A percentile compares a stretch with the other conserved stretches of the same genome.
These are phyloP conservation scores for Nidula microcarpa DNA, from an alignment of 768 basidiomycete genomes.

Conservation along the genomic window DNA sequence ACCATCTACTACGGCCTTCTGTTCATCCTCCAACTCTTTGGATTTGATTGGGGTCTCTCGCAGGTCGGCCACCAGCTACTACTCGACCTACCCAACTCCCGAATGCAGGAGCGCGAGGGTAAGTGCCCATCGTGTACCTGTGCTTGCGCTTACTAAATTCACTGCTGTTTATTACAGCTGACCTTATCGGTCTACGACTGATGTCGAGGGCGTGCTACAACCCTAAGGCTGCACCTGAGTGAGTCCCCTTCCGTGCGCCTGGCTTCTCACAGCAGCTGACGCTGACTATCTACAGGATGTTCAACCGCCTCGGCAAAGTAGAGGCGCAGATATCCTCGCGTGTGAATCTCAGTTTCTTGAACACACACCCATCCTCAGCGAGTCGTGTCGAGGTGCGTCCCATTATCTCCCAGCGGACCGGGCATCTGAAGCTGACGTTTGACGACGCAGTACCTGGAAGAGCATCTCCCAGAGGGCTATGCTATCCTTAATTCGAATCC, in stretches of 20 bases:
- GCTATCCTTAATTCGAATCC: slow-evolving; percentile 52
- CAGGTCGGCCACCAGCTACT: slow-evolving; percentile 42
- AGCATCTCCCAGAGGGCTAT: slow-evolving; percentile 55
- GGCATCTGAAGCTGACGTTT: too few relatives aligned
- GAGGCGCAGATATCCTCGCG: slow-evolving; percentile 38
- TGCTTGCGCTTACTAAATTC: background rate
- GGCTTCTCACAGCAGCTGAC: background rate
- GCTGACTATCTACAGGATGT: slow-evolving; percentile 47
- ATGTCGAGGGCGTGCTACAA: slow-evolving; percentile 87
- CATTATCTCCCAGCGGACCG: background rate
- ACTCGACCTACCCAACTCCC: slow-evolving; percentile 77
- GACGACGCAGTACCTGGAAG: slow-evolving; percentile 41
- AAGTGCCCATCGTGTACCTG: background rate
- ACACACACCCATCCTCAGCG: slow-evolving; percentile 77
- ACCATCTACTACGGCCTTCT: slow-evolving; percentile 36
- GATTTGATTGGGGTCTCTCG: too few relatives aligned
- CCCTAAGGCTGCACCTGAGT: slow-evolving; percentile 75
- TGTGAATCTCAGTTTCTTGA: slow-evolving; percentile 52
- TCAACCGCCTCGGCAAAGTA: slow-evolving; percentile 56
- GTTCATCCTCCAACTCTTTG: slow-evolving; percentile 15
- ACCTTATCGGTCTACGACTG: slow-evolving; percentile 78
- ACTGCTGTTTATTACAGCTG: slow-evolving; percentile 46
- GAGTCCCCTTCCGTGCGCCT: slow-evolving; percentile 13
- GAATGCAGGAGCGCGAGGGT: slow-evolving; percentile 83
- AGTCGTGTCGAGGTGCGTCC: slow-evolving; percentile 66